Base-by-base conservation (phyloP, 2,329 filamentous ascomycete genomes). In the Monosporascus cannonballus region DNA sequence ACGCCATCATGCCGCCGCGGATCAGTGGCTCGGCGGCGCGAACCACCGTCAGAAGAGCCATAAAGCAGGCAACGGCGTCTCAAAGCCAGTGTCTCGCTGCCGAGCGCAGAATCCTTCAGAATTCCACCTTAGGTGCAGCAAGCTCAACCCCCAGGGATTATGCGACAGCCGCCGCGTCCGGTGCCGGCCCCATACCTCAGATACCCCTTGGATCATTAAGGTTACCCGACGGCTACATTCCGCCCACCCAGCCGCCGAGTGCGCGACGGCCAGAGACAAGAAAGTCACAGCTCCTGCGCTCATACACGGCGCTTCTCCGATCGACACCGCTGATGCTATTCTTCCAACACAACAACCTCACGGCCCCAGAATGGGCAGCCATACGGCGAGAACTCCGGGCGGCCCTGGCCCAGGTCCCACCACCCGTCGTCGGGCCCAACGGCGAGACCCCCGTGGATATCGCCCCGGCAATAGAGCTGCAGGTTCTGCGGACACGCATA, bases 401-500 rank as follows among this genome's bases (percentile, higher is more conserved):
- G 53, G 73, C 76, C 2, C 61, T 83, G 1, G 63, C 64, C 7
- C 64, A 70, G 18, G 73, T 82, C 11, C 61, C 73, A 11, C 53
- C 65, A 3, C 69, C 73, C 0, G 57, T 58, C 2, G 56, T 58
- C 9, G 59, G 54, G 4, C 59, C 59, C 4, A 73, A 75, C 9
- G 72, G 70, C 20, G 70, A 72, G 6, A 68, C 74, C 25, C 63
- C 71, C 15, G 57, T 73, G 22, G 70, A 80, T 34, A 67, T 90
- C 36, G 77, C 80, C n/a, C 72, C 80, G 2, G 73, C 76, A 39
- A 79, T 94, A 59, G 86, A 89, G 71, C 69, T 97, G 25, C 87
- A 95, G 69, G 89, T 96, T 25, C 76, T 99, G 52, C 87, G 94
- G 66, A 94, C 90, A 15, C 88, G 89, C 65, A 95, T 99, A 66